Base-by-base conservation (phyloP, 805 yeast genomes). In the Barnettozyma siamensis region DNA sequence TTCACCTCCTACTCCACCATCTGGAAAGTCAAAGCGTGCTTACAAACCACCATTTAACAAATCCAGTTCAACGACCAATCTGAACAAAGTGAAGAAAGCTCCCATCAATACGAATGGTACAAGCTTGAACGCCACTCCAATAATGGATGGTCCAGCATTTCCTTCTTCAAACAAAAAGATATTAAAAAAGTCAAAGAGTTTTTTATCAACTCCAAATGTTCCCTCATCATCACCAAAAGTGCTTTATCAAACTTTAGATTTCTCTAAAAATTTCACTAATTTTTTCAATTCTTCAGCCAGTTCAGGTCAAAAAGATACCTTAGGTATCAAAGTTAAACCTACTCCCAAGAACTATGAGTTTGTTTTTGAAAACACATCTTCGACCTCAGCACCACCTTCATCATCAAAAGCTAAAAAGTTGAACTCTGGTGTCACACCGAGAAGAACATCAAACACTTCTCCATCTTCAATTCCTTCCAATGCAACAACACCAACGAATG, bases 171-270 rank as follows among this genome's bases (percentile, higher is more conserved):
- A 21, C 24, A 26, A 26, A 13, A 26, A 26, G 7, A 29, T 38
- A 10, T 26, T 56, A 35, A 54, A 49, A 32, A 55, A 55, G 35
- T 56, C 60, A 7, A 51, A 54, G 42, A 49, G 54, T 27, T 54
- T 52, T 33, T 37, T 54, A 13, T 29, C 39, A 17, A 21, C 44
- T 9, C 28, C 47, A 7, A 17, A 42, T 11, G 29, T 46, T 8
- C 19, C 35, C 19, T 28, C 18, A 16, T 32, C 38, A n/a, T 24
- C 41, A 12, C 12, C 38, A 39, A 24, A 33, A 39, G 19, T 41
- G 33, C 5, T 50, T 17, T 54, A 49, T 27, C 47, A 48, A n/a
- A 56, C 60, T 9, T 32, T 56, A 23, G 58, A 56, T 30, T 54
- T 56, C 37, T 53, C 59, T 3, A 54, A 51, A 35, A 35, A 40